Evolutionary conservation across 768 basidiomycete genomes (phyloP).

Genomic region (Pholiota conissans): DNA sequence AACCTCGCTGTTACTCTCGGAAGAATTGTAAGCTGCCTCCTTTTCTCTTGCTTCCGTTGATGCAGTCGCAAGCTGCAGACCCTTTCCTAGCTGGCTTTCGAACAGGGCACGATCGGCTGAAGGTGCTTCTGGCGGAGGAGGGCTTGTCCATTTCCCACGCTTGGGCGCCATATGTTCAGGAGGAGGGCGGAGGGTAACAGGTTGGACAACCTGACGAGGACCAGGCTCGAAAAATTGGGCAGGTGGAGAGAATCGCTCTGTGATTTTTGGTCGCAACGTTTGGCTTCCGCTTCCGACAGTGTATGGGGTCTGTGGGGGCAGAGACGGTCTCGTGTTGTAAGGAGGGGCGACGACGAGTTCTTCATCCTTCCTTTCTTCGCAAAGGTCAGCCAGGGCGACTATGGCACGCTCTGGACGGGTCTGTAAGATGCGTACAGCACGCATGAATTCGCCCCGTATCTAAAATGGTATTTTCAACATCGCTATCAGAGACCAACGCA

Average conservation of each 20-base stretch:
- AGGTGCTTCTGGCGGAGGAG: constrained; percentile 77
- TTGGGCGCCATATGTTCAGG: constrained; percentile 83
- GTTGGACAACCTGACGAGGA: constrained; percentile 28
- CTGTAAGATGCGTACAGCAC: constrained; percentile 84
- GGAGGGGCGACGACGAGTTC: constrained; percentile 54
- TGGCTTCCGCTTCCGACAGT: constrained; percentile 65
- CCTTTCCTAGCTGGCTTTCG: constrained; percentile 63
- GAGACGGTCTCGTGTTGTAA: constrained; percentile 39
- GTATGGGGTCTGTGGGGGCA: constrained; percentile 73
- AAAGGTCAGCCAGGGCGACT: constrained; percentile 82
- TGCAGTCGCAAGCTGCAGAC: constrained; percentile 68
- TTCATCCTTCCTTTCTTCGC: constrained; percentile 83
- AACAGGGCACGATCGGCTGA: constrained; percentile 65
- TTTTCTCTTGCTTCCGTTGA: constrained; percentile 59
- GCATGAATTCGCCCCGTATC: constrained; percentile 99
- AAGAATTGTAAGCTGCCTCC: constrained; percentile 44
- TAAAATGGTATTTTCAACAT: constrained; percentile 29
- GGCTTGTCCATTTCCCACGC: constrained; percentile 82
- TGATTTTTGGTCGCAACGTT: constrained; percentile 50
- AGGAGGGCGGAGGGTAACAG: constrained; percentile 39
- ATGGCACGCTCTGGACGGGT: constrained; percentile 80
- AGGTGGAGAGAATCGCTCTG: constrained; percentile 57
- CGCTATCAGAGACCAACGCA: not conserved
- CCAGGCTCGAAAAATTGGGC: constrained; percentile 47
- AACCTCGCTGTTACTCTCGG: constrained; percentile 64